Evolutionary conservation across 2,329 filamentous ascomycete genomes (phyloP), one percentile per base, ranked within the genome.

Genomic region (Grosmannia huntii): DNA sequence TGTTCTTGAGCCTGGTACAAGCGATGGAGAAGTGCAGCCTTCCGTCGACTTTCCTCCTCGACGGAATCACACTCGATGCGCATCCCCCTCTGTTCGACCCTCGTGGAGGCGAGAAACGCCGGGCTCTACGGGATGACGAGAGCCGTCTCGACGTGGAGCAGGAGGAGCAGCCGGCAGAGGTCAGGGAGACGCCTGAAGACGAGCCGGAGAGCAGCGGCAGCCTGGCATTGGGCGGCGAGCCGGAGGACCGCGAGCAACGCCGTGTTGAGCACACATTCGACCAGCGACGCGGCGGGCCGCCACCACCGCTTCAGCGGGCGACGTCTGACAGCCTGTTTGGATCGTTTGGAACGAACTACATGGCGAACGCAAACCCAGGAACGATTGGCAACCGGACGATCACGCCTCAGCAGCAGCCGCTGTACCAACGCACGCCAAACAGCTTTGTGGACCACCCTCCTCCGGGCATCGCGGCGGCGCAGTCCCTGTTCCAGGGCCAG

Each of bases 191-290:
- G 4, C 78, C 78, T 0, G 90, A 96, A 62, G 89, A 89, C 59
- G 86, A 87, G 59, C 83, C 84, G 1, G 90, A 94, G 70, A 87
- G 87, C 64, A 89, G 88, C 52, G 83, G 83, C 16, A 97, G 92
- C 68, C 77, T 94, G 59, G 91, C 95, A 60, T 78, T 97, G 21
- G 92, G 92, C 59, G 92, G 92, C 50, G 92, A 97, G 68, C 92
- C 92, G 0, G 92, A 97, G 68, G 90, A 95, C 64, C 79, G 81
- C 61, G 85, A 89, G 25, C 72, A 73, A 51, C 67, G 71, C 21
- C 75, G 76, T 21, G 80, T 82, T 55, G 71, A 71, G 46, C 74
- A 79, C 64, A 68, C 70, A 53, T 79, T 79, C 48, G 77, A 80
- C 50, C 80, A 82, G 60, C 80, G 84, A 61, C 80, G 84, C 55